Evolutionary conservation across 352 stramenopile genomes (phyloP).

Genomic region (Phytophthora agathidicida): DNA sequence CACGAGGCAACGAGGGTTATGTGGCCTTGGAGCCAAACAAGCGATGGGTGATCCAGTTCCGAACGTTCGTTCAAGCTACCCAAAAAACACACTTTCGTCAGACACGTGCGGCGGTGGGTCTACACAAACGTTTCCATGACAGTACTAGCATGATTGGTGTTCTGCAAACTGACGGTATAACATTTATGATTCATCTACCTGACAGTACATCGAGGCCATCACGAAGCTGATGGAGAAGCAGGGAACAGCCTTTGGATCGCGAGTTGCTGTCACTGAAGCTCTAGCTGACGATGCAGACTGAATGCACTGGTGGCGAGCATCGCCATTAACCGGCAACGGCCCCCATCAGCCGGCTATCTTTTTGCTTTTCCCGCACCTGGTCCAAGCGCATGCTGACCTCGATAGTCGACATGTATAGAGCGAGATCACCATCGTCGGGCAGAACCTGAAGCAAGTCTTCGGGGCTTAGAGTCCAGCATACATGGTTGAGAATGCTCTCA

Average conservation of each 20-base stretch:
- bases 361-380: constrained; percentile 41
- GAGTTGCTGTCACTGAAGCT: constrained; percentile 26
- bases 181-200: constrained; percentile 5
- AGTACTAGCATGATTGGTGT: no score
- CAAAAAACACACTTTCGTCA: constrained; percentile 56
- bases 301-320: constrained; percentile 1
- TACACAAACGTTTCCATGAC: not conserved
- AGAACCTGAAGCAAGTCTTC: constrained; percentile 81
- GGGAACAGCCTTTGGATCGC: constrained; percentile 34
- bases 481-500: constrained; percentile 67
- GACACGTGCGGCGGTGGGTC: constrained; percentile 49
- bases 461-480: constrained; percentile 73
- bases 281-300: constrained; percentile 22
- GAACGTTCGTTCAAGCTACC: constrained; percentile 54
- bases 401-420: constrained; percentile 78
- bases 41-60: constrained; percentile 66
- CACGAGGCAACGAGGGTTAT: constrained; percentile 55
- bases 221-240: constrained; percentile 66
- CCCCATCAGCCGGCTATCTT: constrained; percentile 19
- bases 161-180: constrained; percentile 5
- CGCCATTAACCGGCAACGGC: constrained; percentile 17
- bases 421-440: constrained; percentile 76
- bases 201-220: constrained; percentile 74
- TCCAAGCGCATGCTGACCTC: constrained; percentile 67
- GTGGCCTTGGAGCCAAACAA: constrained; percentile 51